Percentiles rank a stretch among this genome's conserved stretches.
Conservation (phyloP, 2,329 filamentous ascomycete genomes). For the Sphaerostilbella broomeana region DNA sequence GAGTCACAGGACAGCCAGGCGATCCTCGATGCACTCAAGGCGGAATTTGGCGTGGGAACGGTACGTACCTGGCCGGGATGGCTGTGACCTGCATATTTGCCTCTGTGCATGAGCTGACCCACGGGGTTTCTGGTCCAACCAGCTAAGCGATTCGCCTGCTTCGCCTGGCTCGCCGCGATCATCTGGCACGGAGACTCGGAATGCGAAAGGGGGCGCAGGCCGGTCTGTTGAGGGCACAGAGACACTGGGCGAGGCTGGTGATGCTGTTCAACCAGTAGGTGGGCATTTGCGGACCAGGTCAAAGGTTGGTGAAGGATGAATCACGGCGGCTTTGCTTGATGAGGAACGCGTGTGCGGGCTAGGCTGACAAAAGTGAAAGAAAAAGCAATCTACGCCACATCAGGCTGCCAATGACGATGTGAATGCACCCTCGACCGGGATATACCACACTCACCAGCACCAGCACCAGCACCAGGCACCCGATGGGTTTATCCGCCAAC, state of each 20-base stretch:
- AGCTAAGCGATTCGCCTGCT: constrained; percentile 3
- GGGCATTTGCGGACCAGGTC: neutral
- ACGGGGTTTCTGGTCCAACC: constrained; percentile 5
- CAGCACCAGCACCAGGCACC: constrained; percentile 4
- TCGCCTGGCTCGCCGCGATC: constrained; percentile 7
- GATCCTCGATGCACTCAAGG: constrained; percentile 32
- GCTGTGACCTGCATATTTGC: constrained; percentile 5
- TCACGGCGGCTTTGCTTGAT: neutral
- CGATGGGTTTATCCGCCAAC: neutral
- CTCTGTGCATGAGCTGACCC: neutral
- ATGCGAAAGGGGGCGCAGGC: neutral
- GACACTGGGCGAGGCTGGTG: constrained; percentile 1
- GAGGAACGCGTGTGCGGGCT: neutral
- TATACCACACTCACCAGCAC: constrained; percentile 7
- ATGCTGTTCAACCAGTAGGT: neutral
- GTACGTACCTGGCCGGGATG: constrained; percentile 12
- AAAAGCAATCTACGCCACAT: constrained; percentile 12
- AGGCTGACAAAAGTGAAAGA: constrained; percentile 4
- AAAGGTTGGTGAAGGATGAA: constrained; percentile 4
- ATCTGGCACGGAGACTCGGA: neutral
- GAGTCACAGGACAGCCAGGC: constrained; percentile 41
- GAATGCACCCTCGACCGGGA: constrained; percentile 1
- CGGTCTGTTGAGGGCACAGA: neutral
- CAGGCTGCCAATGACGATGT: constrained; percentile 3
- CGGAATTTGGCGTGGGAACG: constrained; percentile 29